phyloP scores from a whole-genome alignment of 2,329 filamentous ascomycete genomes.

The Torrubiella hemipterigena region DNA sequence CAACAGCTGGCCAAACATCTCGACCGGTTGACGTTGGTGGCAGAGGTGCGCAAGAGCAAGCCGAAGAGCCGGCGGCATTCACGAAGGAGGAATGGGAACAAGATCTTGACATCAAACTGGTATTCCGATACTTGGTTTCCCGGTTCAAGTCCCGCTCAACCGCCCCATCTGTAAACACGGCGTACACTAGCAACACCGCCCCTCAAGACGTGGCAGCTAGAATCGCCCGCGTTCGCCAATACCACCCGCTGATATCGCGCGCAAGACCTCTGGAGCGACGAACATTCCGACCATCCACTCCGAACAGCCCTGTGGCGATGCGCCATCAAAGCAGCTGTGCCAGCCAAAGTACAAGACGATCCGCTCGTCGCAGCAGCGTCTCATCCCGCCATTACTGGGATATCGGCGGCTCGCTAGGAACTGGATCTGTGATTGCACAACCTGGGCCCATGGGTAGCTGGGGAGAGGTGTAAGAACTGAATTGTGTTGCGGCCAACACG shows the following conservation, averaged over 20 bases:
- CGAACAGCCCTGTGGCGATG: conserved; percentile 33
- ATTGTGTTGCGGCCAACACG: no score
- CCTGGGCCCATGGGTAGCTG: conserved; percentile 62
- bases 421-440: conserved; percentile 56
- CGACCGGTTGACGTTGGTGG: conserved; percentile 25
- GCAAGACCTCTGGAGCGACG: conserved; percentile 39
- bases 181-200: conserved; percentile 35
- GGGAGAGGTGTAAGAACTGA: conserved; percentile 54
- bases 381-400: conserved; percentile 89
- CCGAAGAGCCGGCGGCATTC: conserved; percentile 23
- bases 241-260: conserved; percentile 72
- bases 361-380: conserved; percentile 52
- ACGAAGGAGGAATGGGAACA: conserved; percentile 85
- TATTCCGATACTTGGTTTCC: conserved; percentile 76
- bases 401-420: conserved; percentile 68
- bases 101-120: conserved; percentile 79
- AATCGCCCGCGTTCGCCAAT: conserved; percentile 72
- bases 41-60: conserved; percentile 11
- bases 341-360: conserved; percentile 74
- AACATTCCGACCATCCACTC: conserved; percentile 41
- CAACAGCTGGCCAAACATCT: conserved; percentile 27
- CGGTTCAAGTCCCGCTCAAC: conserved; percentile 50
- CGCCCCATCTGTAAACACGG: conserved; percentile 27
- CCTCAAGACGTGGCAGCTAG: conserved; percentile 60
- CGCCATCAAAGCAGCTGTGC: conserved; percentile 60